phyloP scores from a whole-genome alignment of 192 early-diverging fungal species.

The Coemansia asiatica region DNA sequence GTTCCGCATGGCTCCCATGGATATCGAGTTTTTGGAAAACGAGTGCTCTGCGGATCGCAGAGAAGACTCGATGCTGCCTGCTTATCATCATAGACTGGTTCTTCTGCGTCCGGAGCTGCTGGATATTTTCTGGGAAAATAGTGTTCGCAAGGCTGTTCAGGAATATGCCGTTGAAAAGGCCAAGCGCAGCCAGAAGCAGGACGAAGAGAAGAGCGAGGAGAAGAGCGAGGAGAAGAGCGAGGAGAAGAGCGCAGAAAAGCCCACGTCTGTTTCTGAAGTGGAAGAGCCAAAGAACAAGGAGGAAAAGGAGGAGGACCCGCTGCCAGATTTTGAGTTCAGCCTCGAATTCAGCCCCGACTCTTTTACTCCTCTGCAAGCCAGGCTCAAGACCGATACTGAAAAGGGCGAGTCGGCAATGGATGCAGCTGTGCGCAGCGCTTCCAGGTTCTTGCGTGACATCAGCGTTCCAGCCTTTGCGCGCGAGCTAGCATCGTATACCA shows the following conservation, averaged over 20 bases:
- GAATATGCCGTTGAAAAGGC: slow-evolving; percentile 44
- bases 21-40: slow-evolving; percentile 82
- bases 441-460: slow-evolving; percentile 71
- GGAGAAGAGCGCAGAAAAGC: slow-evolving; percentile 16
- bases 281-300: slow-evolving; percentile 3
- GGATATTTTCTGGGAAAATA: slow-evolving; percentile 80
- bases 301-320: slow-evolving; percentile 18
- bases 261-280: too few species aligned
- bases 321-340: slow-evolving; percentile 55
- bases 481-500: slow-evolving; percentile 62
- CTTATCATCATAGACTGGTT: slow-evolving; percentile 84
- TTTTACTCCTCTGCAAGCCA: slow-evolving; percentile 57
- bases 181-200: slow-evolving; percentile 30
- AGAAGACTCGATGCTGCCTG: slow-evolving; percentile 55
- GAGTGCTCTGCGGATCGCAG: slow-evolving; percentile 57
- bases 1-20: slow-evolving; percentile 87
- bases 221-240: slow-evolving; percentile 13
- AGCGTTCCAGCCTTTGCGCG: slow-evolving; percentile 64
- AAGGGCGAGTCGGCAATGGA: slow-evolving; percentile 52
- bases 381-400: slow-evolving; percentile 22
- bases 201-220: slow-evolving; percentile 8
- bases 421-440: slow-evolving; percentile 69
- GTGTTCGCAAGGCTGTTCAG: slow-evolving; percentile 62
- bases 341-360: slow-evolving; percentile 61
- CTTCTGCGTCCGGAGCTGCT: slow-evolving; percentile 87